Conservation (phyloP, 2,329 filamentous ascomycete species). For the Eutypa lata region DNA sequence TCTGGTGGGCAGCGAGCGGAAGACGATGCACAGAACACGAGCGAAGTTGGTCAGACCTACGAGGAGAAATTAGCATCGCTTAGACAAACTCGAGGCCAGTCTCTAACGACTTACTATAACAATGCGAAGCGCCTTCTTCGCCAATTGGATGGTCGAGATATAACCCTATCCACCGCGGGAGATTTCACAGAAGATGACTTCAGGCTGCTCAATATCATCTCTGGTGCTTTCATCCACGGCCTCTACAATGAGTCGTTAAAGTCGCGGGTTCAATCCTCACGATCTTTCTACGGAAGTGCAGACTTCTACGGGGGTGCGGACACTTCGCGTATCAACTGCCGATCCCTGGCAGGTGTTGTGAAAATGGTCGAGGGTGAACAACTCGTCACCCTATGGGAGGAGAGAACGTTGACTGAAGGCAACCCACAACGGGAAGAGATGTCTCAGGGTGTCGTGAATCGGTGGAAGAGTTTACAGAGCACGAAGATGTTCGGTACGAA, state of each 20-base stretch:
- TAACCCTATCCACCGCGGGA: constrained; percentile 43
- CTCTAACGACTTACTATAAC: constrained; percentile 44
- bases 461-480: constrained; percentile 45
- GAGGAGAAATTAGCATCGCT: constrained; percentile 27
- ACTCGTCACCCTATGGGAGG: constrained; percentile 46
- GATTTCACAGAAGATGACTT: constrained; percentile 44
- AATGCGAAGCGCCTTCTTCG: constrained; percentile 48
- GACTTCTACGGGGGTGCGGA: constrained; percentile 26
- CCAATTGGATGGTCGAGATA: constrained; percentile 47
- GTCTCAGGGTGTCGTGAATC: constrained; percentile 32
- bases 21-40: constrained; percentile 4
- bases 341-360: constrained; percentile 52
- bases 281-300: constrained; percentile 42
- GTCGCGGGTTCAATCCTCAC: constrained; percentile 40
- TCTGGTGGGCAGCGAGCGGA: constrained; percentile 3
- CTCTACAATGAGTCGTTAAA: constrained; percentile 46
- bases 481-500: constrained; percentile 40
- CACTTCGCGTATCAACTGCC: constrained; percentile 28
- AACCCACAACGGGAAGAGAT: constrained; percentile 34
- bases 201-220: constrained; percentile 48
- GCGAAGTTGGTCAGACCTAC: constrained; percentile 1
- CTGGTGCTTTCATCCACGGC: constrained; percentile 52
- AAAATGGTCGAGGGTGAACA: constrained; percentile 56
- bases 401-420: constrained; percentile 30
- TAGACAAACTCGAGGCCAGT: constrained; percentile 39